Evolutionary conservation across 176 grass and related monocot species (phyloP), one percentile per base, ranked within the genome.

Genomic region (Thinopyrum elongatum): DNA sequence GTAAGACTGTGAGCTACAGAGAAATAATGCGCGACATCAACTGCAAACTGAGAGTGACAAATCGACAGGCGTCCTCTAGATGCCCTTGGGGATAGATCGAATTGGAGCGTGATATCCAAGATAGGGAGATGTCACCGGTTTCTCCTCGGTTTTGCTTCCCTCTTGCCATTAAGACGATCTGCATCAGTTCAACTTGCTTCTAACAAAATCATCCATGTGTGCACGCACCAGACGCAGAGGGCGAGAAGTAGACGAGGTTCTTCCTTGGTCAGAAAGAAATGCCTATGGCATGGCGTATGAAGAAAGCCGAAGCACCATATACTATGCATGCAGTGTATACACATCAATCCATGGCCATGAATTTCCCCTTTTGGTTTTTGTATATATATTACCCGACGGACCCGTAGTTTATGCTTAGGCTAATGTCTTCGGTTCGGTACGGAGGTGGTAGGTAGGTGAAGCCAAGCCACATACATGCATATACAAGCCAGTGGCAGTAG

Each of bases 401-500:
- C 19, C 41, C 12, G 44, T 47, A 47, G 15, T 70, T 5, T 77
- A 30, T 63, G 9, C 47, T 61, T 69, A 22, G 39, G 29, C n/a
- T 53, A 42, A 60, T 47, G 51, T 76, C 46, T 30, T 74, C 27
- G 29, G 60, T 35, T 80, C 41, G 55, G 75, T 84, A 74, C 11
- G 9, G 2, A 80, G 53, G 49, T 46, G 68, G 61, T 81, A 61
- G 70, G 70, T 90, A 49, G 77, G 0, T 53, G 47, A 53, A 4
- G 46, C 14, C 14, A 4, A 75, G 75, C 34, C 65, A 80, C 34
- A 34, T 33, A 90, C 80, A 46, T 35, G 29, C 21, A 8, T 42
- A 25, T 42, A 71, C 53, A 79, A 83, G 66, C 31, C 44, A 80
- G 36, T 81, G 76, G 89, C 44, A 80, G 47, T 81, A 81, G 89